Percentiles rank a stretch among this genome's conserved stretches.
These are phyloP conservation scores for Fraxinus anomala DNA, from an alignment of 257 asterid species.

Conservation along the genomic window DNA sequence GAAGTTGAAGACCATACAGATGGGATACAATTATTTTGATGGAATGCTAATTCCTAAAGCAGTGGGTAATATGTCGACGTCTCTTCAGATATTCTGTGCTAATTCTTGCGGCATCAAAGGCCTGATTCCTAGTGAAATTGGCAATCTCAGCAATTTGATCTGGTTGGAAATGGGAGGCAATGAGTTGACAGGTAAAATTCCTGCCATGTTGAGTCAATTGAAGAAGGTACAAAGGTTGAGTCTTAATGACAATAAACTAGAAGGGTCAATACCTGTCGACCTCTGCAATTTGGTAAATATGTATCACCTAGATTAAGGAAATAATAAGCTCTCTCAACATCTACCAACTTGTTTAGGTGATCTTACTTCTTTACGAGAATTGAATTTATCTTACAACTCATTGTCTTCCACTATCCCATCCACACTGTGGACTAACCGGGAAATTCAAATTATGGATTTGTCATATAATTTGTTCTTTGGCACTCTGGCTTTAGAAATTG, in stretches of 20 bases:
- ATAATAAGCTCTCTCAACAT: slow-evolving; percentile 20
- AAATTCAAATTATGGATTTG: neutral
- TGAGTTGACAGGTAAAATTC: slow-evolving; percentile 25
- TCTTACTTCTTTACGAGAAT: too few species aligned
- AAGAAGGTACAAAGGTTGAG: slow-evolving; percentile 1
- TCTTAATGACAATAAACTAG: slow-evolving; percentile 11
- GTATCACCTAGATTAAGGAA: neutral
- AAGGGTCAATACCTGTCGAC: slow-evolving; percentile 13
- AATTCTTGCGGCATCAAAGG: neutral
- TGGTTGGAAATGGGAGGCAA: slow-evolving; percentile 16
- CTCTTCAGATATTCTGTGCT: slow-evolving; percentile 4
- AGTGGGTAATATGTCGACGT: slow-evolving; percentile 23
- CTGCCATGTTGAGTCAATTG: slow-evolving; percentile 20
- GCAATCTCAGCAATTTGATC: slow-evolving; percentile 22
- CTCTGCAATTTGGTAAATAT: slow-evolving; percentile 20
- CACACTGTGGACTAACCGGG: too few species aligned
- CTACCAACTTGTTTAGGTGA: slow-evolving; percentile 12
- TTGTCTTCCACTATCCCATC: too few species aligned
- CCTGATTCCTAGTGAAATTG: slow-evolving; percentile 24
- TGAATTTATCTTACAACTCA: too few species aligned
- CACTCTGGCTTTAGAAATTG: slow-evolving; percentile 18
- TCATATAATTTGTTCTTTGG: slow-evolving; percentile 24
- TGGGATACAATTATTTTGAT: slow-evolving; percentile 8
- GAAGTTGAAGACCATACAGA: neutral
- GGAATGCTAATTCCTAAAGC: slow-evolving; percentile 26